A percentile compares a stretch with the other conserved stretches of the same genome.
Evolutionary conservation across 768 basidiomycete genomes (phyloP).

Genomic region (Mycena rebaudengoi): DNA sequence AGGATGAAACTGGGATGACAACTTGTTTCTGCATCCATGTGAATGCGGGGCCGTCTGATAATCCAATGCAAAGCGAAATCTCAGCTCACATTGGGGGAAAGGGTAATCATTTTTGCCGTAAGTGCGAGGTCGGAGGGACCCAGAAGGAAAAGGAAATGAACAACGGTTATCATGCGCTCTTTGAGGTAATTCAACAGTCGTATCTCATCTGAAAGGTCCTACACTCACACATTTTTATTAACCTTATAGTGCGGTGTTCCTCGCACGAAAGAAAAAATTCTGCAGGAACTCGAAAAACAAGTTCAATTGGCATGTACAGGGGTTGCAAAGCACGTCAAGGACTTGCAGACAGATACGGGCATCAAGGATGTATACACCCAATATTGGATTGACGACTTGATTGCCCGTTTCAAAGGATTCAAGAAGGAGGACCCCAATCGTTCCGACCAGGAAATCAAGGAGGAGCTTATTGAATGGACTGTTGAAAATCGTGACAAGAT

Average conservation of each 20-base stretch:
- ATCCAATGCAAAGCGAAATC: slow-evolving; percentile 48
- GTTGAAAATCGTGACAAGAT: slow-evolving; percentile 29
- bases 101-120: slow-evolving; percentile 50
- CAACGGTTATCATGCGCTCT: slow-evolving; percentile 44
- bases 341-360: slow-evolving; percentile 42
- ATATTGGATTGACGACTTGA: slow-evolving; percentile 46
- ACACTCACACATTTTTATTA: too few relatives aligned
- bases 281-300: slow-evolving; percentile 39
- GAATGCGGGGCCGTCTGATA: slow-evolving; percentile 45
- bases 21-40: slow-evolving; percentile 35
- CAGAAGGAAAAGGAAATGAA: slow-evolving; percentile 40
- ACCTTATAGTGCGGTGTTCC: slow-evolving; percentile 32
- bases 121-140: slow-evolving; percentile 47
- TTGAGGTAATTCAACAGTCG: too few relatives aligned
- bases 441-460: slow-evolving; percentile 28
- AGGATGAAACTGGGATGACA: slow-evolving; percentile 36
- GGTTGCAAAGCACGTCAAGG: slow-evolving; percentile 34
- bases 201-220: too few relatives aligned
- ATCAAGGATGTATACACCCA: slow-evolving; percentile 50
- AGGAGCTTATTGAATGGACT: slow-evolving; percentile 39
- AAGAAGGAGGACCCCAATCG: slow-evolving; percentile 26
- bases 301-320: slow-evolving; percentile 41
- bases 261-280: slow-evolving; percentile 30
- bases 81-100: slow-evolving; percentile 49
- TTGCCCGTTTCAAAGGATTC: slow-evolving; percentile 29